Percentiles rank a stretch among this genome's conserved stretches.
Conservation (phyloP, 2,329 filamentous ascomycete species). For the Herpotrichia juniperi region DNA sequence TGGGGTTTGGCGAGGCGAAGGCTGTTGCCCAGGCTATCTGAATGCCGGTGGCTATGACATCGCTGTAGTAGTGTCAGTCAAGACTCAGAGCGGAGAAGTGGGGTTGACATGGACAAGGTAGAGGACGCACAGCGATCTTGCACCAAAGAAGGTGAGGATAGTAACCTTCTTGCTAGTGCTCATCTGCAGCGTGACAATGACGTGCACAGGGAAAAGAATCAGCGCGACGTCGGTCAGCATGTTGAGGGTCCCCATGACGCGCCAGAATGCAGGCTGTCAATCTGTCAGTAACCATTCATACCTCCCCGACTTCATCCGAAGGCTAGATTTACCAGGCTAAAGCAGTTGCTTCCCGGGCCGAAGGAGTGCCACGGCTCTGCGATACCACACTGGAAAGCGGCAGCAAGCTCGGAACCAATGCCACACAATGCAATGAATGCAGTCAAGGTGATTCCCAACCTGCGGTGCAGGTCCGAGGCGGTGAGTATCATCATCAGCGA, state of each 20-base stretch:
- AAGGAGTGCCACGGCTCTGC: slow-evolving; percentile 34
- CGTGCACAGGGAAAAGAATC: slow-evolving; percentile 40
- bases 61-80: slow-evolving; percentile 19
- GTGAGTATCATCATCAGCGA: slow-evolving; percentile 43
- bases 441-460: slow-evolving; percentile 30
- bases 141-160: slow-evolving; percentile 41
- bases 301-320: slow-evolving; percentile 6
- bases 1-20: slow-evolving; percentile 33
- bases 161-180: slow-evolving; percentile 39
- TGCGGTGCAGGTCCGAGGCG: slow-evolving; percentile 35
- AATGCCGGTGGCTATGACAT: slow-evolving; percentile 39
- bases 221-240: slow-evolving; percentile 42
- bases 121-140: slow-evolving; percentile 32
- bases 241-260: slow-evolving; percentile 35
- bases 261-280: slow-evolving; percentile 37
- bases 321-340: slow-evolving; percentile 28
- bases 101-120: neutral
- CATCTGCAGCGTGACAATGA: slow-evolving; percentile 44
- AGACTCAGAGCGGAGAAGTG: neutral
- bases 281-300: slow-evolving; percentile 4
- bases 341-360: slow-evolving; percentile 18
- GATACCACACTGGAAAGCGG: slow-evolving; percentile 41
- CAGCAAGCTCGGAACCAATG: slow-evolving; percentile 29
- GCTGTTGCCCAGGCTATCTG: slow-evolving; percentile 37
- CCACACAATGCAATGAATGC: slow-evolving; percentile 40